phyloP scores from a whole-genome alignment of 2,329 filamentous ascomycete species.

The Microsporum ferrugineum region DNA sequence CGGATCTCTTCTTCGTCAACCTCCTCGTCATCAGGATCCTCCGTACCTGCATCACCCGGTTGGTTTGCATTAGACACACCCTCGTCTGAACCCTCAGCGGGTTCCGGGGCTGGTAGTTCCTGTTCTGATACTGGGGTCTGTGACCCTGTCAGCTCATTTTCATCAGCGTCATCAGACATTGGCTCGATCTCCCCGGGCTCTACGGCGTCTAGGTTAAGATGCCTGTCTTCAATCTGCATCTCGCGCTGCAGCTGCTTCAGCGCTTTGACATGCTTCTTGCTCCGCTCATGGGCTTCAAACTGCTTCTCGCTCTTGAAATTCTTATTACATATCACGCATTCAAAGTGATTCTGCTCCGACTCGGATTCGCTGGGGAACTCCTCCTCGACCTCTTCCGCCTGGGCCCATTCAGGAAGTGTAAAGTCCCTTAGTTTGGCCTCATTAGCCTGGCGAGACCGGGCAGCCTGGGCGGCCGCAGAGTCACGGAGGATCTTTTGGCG shows the following conservation, averaged over 20 bases:
- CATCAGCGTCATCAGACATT: background rate
- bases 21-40: background rate
- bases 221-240: constrained; percentile 68
- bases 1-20: constrained; percentile 15
- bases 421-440: constrained; percentile 57
- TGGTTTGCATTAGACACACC: background rate
- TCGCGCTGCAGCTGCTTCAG: constrained; percentile 67
- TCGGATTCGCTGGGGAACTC: constrained; percentile 38
- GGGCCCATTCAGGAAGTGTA: constrained; percentile 65
- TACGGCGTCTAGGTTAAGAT: constrained; percentile 24
- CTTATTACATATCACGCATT: constrained; percentile 54
- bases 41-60: background rate
- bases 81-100: background rate
- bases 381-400: constrained; percentile 43
- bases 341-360: constrained; percentile 44
- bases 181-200: constrained; percentile 2
- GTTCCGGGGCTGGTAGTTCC: background rate
- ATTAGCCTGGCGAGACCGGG: constrained; percentile 68
- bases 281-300: constrained; percentile 82
- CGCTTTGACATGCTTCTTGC: constrained; percentile 89
- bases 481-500: constrained; percentile 67
- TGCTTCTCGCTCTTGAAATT: constrained; percentile 84
- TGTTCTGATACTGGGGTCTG: background rate
- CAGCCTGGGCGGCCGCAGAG: constrained; percentile 72
- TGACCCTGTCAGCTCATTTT: background rate